Conservation (phyloP, 2,329 filamentous ascomycete species). For the Colletotrichum sojae region DNA sequence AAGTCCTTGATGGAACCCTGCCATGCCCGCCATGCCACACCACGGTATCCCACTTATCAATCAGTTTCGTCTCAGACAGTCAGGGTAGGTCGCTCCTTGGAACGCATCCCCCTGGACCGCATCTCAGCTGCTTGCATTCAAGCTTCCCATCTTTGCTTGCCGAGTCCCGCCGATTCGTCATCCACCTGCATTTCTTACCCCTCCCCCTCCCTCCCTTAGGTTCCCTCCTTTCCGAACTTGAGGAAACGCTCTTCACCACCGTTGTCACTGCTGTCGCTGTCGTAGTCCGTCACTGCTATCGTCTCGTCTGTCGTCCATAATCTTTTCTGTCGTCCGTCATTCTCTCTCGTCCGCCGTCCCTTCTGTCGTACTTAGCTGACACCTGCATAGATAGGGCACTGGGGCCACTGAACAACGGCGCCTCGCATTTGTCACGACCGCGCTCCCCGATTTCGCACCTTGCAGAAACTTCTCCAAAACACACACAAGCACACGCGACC, state of each 20-base stretch:
- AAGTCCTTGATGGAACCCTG: no score
- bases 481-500: constrained; percentile 10
- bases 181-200: constrained; percentile 19
- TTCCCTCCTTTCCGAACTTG: not conserved
- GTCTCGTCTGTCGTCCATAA: no score
- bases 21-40: not conserved
- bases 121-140: constrained; percentile 5
- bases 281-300: no score
- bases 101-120: not conserved
- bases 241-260: no score
- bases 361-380: no score
- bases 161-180: constrained; percentile 35
- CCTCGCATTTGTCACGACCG: no score
- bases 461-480: not conserved
- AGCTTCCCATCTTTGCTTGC: constrained; percentile 22
- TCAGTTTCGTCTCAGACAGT: constrained; percentile 12
- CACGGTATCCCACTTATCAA: constrained; percentile 24
- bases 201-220: constrained; percentile 20
- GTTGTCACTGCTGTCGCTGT: no score
- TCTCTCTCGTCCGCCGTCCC: no score
- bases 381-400: no score
- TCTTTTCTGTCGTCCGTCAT: no score
- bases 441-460: no score
- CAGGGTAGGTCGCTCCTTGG: not conserved
- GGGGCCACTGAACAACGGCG: no score